These are phyloP conservation scores for Globisporangium nodosum DNA, from an alignment of 352 stramenopile species.

Conservation along the genomic window DNA sequence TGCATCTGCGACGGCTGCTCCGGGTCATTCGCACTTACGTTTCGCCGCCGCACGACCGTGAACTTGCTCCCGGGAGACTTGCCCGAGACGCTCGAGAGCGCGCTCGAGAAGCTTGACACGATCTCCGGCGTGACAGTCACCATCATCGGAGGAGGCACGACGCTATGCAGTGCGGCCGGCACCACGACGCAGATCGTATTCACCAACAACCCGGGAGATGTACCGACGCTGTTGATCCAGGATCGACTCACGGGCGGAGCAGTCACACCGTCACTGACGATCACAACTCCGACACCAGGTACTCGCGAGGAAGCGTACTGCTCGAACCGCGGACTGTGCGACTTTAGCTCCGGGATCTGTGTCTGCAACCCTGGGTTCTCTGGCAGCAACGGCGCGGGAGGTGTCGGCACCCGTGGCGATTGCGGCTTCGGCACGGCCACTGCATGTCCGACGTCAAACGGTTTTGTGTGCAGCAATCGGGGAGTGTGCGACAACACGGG, in stretches of 20 bases:
- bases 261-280: conserved; percentile 7
- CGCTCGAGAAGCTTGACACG: conserved; percentile 55
- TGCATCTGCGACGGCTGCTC: conserved; percentile 52
- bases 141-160: conserved; percentile 12
- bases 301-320: conserved; percentile 69
- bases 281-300: conserved; percentile 20
- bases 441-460: conserved; percentile 31
- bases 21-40: conserved; percentile 57
- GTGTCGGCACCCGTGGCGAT: conserved; percentile 29
- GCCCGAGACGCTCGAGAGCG: conserved; percentile 28
- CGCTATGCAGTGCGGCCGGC: conserved; percentile 30
- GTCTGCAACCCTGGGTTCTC: conserved; percentile 55
- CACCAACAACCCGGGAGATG: conserved; percentile 55
- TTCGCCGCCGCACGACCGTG: conserved; percentile 47
- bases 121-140: conserved; percentile 42
- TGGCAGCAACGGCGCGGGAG: conserved; percentile 47
- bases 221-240: conserved; percentile 45
- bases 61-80: conserved; percentile 40
- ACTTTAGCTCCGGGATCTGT: conserved; percentile 59
- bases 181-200: conserved; percentile 61
- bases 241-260: conserved; percentile 29
- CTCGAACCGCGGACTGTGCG: conserved; percentile 75
- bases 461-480: conserved; percentile 32
- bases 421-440: conserved; percentile 32
- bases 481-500: conserved; percentile 33